Conservation (phyloP, 345 rosid species). For the Salix exigua region DNA sequence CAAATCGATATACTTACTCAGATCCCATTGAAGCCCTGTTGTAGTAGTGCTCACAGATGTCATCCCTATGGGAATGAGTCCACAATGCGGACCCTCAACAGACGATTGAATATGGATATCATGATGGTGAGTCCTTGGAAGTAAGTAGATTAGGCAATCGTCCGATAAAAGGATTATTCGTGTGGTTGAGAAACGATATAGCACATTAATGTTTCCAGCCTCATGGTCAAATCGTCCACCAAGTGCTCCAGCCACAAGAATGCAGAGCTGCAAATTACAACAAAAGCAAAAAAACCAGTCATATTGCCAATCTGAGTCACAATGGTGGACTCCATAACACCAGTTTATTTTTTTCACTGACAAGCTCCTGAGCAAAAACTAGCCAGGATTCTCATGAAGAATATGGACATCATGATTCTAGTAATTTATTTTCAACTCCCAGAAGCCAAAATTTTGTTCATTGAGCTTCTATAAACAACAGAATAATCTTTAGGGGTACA, state of each 20-base stretch:
- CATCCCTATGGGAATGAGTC: constrained; percentile 77
- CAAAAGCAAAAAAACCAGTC: constrained; percentile 1
- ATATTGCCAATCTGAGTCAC: neutral
- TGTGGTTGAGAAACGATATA: constrained; percentile 50
- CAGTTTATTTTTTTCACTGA: neutral
- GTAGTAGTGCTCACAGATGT: constrained; percentile 72
- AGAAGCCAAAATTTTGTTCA: neutral
- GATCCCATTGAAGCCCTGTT: constrained; percentile 87
- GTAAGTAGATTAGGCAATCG: constrained; percentile 74
- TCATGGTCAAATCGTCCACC: constrained; percentile 98
- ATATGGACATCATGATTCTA: neutral
- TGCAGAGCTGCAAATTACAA: constrained; percentile 52
- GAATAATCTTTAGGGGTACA: neutral
- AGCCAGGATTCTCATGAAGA: neutral
- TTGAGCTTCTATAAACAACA: neutral
- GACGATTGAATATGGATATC: constrained; percentile 58
- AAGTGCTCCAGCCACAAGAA: constrained; percentile 91
- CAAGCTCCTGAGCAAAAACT: neutral
- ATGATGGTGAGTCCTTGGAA: constrained; percentile 62
- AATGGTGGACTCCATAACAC: no score
- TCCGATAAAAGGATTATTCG: constrained; percentile 68
- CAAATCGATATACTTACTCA: constrained; percentile 46
- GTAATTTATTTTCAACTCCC: neutral
- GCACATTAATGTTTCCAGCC: constrained; percentile 77
- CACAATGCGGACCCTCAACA: constrained; percentile 83